These are phyloP conservation scores for Aspergillus wentii DNA, from an alignment of 495 filamentous ascomycete genomes.

Conservation along the genomic window DNA sequence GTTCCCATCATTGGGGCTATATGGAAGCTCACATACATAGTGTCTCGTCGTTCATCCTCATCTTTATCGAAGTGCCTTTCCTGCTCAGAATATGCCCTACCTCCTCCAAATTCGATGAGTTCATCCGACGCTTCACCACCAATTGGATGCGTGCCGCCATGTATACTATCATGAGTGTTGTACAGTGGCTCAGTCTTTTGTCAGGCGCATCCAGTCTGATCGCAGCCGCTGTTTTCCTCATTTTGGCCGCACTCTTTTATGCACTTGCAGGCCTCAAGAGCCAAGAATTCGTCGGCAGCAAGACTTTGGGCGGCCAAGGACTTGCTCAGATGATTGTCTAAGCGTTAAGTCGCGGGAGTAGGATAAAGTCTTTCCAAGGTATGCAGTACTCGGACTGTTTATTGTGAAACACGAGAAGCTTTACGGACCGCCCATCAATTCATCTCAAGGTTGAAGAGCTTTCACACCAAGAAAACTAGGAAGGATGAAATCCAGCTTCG, in stretches of 20 bases:
- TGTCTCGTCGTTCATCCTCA: conserved; percentile 72
- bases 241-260: conserved; percentile 78
- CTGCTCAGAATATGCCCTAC: conserved; percentile 98
- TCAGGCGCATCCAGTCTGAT: conserved; percentile 63
- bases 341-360: too few species aligned
- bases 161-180: conserved; percentile 72
- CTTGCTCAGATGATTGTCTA: conserved; percentile 98
- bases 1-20: neutral
- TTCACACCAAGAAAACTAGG: too few species aligned
- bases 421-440: too few species aligned
- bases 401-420: too few species aligned
- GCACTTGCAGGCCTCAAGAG: conserved; percentile 78
- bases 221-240: conserved; percentile 77
- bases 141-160: conserved; percentile 97
- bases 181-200: conserved; percentile 77
- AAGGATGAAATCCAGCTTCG: too few species aligned
- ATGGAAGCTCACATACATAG: conserved; percentile 40
- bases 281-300: conserved; percentile 93
- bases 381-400: too few species aligned
- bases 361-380: too few species aligned
- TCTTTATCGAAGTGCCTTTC: conserved; percentile 96
- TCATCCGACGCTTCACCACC: conserved; percentile 87
- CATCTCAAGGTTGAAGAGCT: too few species aligned
- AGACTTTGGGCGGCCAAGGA: conserved; percentile 91
- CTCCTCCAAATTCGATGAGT: conserved; percentile 77